Evolutionary conservation across 805 yeast species (phyloP).

Genomic region (Wickerhamiella dianesei): DNA sequence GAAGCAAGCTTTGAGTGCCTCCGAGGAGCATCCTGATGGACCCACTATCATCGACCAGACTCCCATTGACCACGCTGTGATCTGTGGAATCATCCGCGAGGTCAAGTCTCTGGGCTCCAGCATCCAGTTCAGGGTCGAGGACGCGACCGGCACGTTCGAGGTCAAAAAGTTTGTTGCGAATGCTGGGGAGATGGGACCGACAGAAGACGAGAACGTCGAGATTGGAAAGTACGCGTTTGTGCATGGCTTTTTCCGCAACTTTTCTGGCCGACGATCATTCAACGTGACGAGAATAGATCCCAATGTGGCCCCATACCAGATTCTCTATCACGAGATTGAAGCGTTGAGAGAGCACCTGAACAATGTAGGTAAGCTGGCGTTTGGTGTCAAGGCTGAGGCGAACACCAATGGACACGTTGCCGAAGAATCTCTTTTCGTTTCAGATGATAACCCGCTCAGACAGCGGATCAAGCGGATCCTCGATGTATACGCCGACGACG

Average conservation of each 20-base stretch:
- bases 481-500: constrained; percentile 7
- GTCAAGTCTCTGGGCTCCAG: constrained; percentile 21
- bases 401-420: neutral
- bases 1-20: constrained; percentile 43
- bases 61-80: constrained; percentile 38
- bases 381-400: neutral
- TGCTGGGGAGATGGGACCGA: neutral
- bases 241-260: constrained; percentile 33
- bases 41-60: constrained; percentile 40
- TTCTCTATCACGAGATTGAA: constrained; percentile 46
- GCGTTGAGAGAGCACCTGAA: constrained; percentile 38
- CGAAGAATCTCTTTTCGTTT: neutral
- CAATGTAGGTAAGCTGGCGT: constrained; percentile 16
- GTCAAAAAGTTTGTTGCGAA: constrained; percentile 29
- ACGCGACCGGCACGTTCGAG: constrained; percentile 52
- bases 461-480: constrained; percentile 9
- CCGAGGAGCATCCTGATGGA: constrained; percentile 40
- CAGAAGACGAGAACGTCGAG: constrained; percentile 22
- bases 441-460: constrained; percentile 1
- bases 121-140: constrained; percentile 40
- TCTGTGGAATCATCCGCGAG: constrained; percentile 46
- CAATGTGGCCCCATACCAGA: constrained; percentile 43
- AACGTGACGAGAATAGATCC: constrained; percentile 37
- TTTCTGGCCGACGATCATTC: constrained; percentile 37
- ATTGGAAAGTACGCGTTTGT: constrained; percentile 36